phyloP scores from a whole-genome alignment of 2,329 filamentous ascomycete genomes.

The Periglandula ipomoeae region DNA sequence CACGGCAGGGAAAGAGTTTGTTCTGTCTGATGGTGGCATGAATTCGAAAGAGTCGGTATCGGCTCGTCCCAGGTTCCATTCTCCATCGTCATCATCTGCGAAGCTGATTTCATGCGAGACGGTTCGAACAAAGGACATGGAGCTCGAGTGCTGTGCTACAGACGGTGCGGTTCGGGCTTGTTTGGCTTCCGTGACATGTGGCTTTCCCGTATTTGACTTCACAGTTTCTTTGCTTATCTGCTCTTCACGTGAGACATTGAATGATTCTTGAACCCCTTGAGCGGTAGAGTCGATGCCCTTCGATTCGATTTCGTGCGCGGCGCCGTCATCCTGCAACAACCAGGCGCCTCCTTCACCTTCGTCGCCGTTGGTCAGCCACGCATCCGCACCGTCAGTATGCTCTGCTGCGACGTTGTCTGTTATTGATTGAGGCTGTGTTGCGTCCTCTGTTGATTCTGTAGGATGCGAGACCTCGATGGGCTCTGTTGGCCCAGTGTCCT shows the following conservation, averaged over 20 bases:
- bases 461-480: neutral
- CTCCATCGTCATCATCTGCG: constrained; percentile 48
- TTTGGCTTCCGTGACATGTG: neutral
- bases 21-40: constrained; percentile 47
- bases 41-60: constrained; percentile 51
- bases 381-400: neutral
- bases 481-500: constrained; percentile 6
- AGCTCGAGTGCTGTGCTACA: constrained; percentile 47
- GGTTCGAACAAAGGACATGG: constrained; percentile 54
- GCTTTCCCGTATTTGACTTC: neutral
- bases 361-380: constrained; percentile 7
- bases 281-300: neutral
- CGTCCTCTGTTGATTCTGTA: neutral
- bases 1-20: constrained; percentile 55
- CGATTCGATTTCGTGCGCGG: neutral
- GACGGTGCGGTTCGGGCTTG: constrained; percentile 10
- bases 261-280: neutral
- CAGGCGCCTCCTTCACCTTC: constrained; percentile 16
- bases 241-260: neutral
- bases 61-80: constrained; percentile 43
- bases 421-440: neutral
- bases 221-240: neutral
- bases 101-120: constrained; percentile 54
- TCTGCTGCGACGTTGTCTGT: neutral
- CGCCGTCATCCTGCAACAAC: constrained; percentile 15